Conservation (phyloP, 2,329 filamentous ascomycete genomes). For the Penicillium sp. region DNA sequence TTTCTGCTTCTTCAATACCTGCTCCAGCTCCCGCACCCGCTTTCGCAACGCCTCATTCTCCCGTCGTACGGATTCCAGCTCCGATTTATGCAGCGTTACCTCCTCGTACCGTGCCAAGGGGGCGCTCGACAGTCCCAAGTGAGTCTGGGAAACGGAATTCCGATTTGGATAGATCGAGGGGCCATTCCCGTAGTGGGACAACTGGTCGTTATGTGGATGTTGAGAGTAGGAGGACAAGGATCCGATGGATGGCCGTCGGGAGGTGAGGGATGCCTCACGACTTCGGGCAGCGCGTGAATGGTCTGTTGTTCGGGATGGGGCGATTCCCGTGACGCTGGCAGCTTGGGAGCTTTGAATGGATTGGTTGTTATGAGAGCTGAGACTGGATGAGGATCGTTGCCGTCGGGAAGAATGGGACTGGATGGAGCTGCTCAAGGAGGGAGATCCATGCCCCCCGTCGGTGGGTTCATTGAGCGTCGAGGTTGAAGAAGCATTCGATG, state of each 20-base stretch:
- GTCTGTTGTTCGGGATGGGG: conserved; percentile 35
- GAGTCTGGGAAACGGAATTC: conserved; percentile 26
- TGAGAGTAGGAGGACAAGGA: conserved; percentile 28
- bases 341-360: conserved; percentile 32
- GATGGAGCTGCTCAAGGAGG: conserved; percentile 43
- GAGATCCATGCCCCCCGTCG: conserved; percentile 39
- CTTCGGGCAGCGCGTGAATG: conserved; percentile 32
- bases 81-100: conserved; percentile 36
- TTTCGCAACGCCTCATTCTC: conserved; percentile 45
- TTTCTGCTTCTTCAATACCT: conserved; percentile 31
- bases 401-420: conserved; percentile 52
- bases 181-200: conserved; percentile 21
- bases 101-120: conserved; percentile 40
- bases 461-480: conserved; percentile 48
- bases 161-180: conserved; percentile 29
- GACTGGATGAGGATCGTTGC: conserved; percentile 52
- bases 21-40: conserved; percentile 43
- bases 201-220: conserved; percentile 27
- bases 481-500: conserved; percentile 55
- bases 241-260: conserved; percentile 33
- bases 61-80: conserved; percentile 41
- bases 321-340: conserved; percentile 40
- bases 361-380: conserved; percentile 45
- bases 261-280: conserved; percentile 40
- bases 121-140: conserved; percentile 25